phyloP scores from a whole-genome alignment of 768 basidiomycete genomes.

The Pleurotus citrinopileatus region DNA sequence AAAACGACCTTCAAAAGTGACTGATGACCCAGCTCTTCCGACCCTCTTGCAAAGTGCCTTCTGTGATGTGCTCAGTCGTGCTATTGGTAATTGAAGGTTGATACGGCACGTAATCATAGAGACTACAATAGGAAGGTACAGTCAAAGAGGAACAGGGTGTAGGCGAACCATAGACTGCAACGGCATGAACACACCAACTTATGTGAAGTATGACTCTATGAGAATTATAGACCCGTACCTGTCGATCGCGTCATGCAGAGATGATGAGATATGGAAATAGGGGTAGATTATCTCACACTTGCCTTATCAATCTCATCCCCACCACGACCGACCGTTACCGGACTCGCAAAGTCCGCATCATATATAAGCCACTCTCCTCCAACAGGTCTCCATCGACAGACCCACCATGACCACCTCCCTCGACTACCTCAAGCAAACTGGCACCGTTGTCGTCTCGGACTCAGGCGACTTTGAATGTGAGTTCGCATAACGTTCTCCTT shows the following conservation, averaged over 20 bases:
- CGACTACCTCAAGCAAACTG: constrained; percentile 83
- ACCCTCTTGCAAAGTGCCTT: too few species aligned
- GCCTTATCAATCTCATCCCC: constrained; percentile 1
- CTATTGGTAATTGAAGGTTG: too few species aligned
- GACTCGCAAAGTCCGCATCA: neutral
- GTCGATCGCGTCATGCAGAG: neutral
- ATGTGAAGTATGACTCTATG: too few species aligned
- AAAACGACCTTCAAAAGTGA: too few species aligned
- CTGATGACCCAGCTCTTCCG: too few species aligned
- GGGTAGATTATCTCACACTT: neutral
- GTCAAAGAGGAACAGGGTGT: too few species aligned
- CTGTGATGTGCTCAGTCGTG: too few species aligned
- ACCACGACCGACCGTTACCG: neutral
- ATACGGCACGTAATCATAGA: too few species aligned
- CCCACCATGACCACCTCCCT: constrained; percentile 77
- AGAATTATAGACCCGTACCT: too few species aligned
- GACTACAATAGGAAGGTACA: too few species aligned
- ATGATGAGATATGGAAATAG: neutral
- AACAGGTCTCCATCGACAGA: neutral
- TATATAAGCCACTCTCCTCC: neutral
- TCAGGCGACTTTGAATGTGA: constrained; percentile 92
- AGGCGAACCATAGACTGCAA: too few species aligned
- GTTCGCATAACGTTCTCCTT: constrained; percentile 21
- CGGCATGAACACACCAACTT: too few species aligned
- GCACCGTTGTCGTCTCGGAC: constrained; percentile 96